Conservation (phyloP, 345 rosid species). For the Lumnitzera racemosa region DNA sequence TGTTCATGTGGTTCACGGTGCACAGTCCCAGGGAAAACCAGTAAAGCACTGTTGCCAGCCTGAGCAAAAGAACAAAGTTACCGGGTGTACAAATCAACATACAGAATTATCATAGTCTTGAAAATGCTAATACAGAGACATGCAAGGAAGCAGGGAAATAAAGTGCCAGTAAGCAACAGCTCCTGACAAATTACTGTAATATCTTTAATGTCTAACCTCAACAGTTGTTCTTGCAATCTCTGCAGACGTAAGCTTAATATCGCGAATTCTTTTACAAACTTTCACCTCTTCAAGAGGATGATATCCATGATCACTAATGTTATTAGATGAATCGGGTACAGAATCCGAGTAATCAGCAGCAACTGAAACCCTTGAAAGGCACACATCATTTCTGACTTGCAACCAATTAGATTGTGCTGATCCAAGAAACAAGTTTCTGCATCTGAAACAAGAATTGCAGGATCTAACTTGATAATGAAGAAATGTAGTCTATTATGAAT, state of each 20-base stretch:
- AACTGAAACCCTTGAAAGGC: constrained; percentile 73
- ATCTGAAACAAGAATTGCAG: constrained; percentile 31
- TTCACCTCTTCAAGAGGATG: constrained; percentile 92
- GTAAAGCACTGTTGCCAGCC: constrained; percentile 69
- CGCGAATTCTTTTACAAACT: constrained; percentile 45
- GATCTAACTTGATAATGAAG: background rate
- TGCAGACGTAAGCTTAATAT: constrained; percentile 59
- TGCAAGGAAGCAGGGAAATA: background rate
- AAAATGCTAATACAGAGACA: background rate
- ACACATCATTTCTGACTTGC: constrained; percentile 42
- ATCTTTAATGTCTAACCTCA: constrained; percentile 40
- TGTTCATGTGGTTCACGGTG: constrained; percentile 86
- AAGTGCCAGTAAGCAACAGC: too few relatives aligned
- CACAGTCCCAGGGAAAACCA: constrained; percentile 76
- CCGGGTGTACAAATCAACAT: background rate
- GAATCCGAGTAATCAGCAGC: constrained; percentile 98
- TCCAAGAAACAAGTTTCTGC: constrained; percentile 45
- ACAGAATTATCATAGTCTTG: background rate
- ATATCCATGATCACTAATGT: constrained; percentile 43
- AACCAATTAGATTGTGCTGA: constrained; percentile 48
- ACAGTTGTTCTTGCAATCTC: constrained; percentile 84
- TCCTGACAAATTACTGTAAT: background rate
- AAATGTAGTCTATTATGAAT: background rate
- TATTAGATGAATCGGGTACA: constrained; percentile 77
- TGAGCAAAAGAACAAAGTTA: constrained; percentile 24